phyloP scores from a whole-genome alignment of 1,284 basidiomycete species.

The Trichosporon sp. region DNA sequence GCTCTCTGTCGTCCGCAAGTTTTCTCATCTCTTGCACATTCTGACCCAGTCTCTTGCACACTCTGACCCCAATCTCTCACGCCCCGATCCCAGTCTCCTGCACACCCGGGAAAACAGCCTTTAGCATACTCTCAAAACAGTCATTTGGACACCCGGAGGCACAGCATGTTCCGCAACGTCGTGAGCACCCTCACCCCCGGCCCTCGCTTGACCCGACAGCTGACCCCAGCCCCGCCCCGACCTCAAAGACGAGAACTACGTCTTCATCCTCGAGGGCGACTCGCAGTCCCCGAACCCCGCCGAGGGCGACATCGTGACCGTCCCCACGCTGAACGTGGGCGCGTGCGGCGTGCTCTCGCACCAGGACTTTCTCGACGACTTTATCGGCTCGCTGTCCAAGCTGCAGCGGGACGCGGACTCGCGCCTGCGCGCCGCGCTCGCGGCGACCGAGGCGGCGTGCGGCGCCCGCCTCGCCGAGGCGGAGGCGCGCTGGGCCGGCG shows the following conservation, averaged over 20 bases:
- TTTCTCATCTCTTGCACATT: too few relatives aligned
- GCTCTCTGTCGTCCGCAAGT: too few relatives aligned
- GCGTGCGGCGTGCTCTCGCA: not conserved
- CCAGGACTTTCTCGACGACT: conserved; percentile 1
- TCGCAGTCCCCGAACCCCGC: not conserved
- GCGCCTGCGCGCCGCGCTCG: not conserved
- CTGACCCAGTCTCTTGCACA: too few relatives aligned
- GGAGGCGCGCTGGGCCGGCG: not conserved
- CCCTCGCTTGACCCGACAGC: not conserved
- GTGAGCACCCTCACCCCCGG: not conserved
- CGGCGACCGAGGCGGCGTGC: not conserved
- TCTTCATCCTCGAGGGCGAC: not conserved
- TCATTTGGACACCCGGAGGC: not conserved
- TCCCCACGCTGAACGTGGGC: not conserved
- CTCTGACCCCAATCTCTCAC: too few relatives aligned
- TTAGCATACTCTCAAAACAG: too few relatives aligned
- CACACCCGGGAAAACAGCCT: too few relatives aligned
- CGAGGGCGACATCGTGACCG: not conserved
- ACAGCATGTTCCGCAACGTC: not conserved
- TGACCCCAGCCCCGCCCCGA: not conserved
- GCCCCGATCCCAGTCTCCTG: too few relatives aligned
- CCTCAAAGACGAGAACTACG: not conserved
- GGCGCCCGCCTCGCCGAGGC: not conserved
- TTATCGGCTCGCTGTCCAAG: not conserved
- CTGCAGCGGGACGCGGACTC: not conserved